These are phyloP conservation scores for Pythium dissimile DNA, from an alignment of 352 stramenopile species.

Conservation along the genomic window DNA sequence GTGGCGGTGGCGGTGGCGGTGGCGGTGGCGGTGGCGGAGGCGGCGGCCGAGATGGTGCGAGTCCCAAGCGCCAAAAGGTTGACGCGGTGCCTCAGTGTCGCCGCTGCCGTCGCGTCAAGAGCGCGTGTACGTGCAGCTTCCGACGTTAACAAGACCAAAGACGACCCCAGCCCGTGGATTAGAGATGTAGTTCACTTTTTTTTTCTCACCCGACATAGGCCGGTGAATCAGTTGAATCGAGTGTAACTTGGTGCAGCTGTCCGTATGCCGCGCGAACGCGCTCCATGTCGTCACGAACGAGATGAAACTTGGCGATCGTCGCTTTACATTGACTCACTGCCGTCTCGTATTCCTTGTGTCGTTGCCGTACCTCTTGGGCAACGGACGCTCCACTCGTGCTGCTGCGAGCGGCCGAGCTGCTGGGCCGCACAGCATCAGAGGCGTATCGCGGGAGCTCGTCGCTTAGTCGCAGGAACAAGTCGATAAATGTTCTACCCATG, in stretches of 20 bases:
- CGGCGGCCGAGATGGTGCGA: constrained; percentile 13
- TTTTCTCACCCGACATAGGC: background rate
- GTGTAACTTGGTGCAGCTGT: constrained; percentile 6
- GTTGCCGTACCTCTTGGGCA: constrained; percentile 8
- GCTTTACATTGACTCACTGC: constrained; percentile 21
- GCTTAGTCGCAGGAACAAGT: constrained; percentile 49
- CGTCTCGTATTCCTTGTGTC: constrained; percentile 28
- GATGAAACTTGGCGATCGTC: constrained; percentile 24
- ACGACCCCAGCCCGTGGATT: background rate
- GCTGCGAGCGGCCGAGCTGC: background rate
- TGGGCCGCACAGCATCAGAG: background rate
- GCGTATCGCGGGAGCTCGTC: constrained; percentile 32
- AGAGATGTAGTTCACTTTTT: background rate
- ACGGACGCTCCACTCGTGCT: background rate
- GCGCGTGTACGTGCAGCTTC: constrained; percentile 32
- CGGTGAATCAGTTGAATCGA: background rate
- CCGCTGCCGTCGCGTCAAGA: constrained; percentile 29
- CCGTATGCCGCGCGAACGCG: constrained; percentile 20
- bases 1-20: background rate
- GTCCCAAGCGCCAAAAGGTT: constrained; percentile 27
- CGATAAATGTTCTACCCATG: constrained; percentile 32
- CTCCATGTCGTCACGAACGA: constrained; percentile 19
- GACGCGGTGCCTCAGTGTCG: constrained; percentile 27
- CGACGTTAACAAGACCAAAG: no score
- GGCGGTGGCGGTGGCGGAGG: background rate